These are phyloP conservation scores for Erodium moschatum DNA, from an alignment of 441 rosid genomes.

Conservation along the genomic window DNA sequence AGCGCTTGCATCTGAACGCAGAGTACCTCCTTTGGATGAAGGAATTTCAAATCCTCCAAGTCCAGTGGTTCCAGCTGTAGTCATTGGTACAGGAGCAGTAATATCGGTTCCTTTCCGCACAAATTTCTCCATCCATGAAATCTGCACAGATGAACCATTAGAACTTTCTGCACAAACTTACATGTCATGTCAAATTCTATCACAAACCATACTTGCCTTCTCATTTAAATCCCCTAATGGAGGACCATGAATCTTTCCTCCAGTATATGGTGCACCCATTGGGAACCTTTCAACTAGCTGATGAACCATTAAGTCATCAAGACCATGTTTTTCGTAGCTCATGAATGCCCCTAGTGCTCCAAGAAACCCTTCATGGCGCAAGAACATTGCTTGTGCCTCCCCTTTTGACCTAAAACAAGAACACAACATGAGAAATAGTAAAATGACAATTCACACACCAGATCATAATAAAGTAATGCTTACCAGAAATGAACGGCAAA, in stretches of 20 bases:
- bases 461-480: conserved; percentile 8
- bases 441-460: no score
- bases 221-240: conserved; percentile 88
- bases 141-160: conserved; percentile 37
- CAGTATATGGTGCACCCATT: conserved; percentile 96
- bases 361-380: conserved; percentile 95
- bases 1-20: conserved; percentile 95
- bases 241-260: conserved; percentile 90
- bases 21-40: conserved; percentile 74
- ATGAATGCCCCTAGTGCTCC: conserved; percentile 99
- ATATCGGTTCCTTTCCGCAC: conserved; percentile 88
- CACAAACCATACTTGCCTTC: conserved; percentile 54
- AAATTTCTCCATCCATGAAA: conserved; percentile 99
- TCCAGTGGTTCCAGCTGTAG: conserved; percentile 89
- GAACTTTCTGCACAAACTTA: no score
- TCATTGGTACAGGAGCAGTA: conserved; percentile 95
- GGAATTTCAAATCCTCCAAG: conserved; percentile 99
- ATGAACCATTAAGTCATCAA: conserved; percentile 92
- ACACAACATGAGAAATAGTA: no score
- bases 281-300: conserved; percentile 97
- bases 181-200: neutral
- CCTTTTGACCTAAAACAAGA: conserved; percentile 74
- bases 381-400: conserved; percentile 91
- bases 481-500: conserved; percentile 94
- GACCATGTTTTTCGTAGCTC: conserved; percentile 97